phyloP scores from a whole-genome alignment of 805 yeast species.

The Schizosaccharomyces cryophilus region DNA sequence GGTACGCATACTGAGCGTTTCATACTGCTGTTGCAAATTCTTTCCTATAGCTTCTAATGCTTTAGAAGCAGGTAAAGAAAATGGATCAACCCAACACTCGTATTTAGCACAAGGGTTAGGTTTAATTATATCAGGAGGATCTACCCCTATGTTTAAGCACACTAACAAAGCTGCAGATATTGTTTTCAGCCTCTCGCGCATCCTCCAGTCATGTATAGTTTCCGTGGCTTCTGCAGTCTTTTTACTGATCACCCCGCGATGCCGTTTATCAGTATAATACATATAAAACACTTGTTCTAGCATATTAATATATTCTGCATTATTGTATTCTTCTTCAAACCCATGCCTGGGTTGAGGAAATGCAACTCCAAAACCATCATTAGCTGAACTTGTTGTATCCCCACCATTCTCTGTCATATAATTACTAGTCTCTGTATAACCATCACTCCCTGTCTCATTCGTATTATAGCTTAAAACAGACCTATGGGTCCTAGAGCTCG shows the following conservation, averaged over 20 bases:
- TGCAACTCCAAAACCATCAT: not conserved
- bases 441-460: not conserved
- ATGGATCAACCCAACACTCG: conserved; percentile 88
- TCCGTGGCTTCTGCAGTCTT: conserved; percentile 32
- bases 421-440: not conserved
- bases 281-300: conserved; percentile 43
- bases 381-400: not conserved
- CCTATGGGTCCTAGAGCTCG: not conserved
- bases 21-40: conserved; percentile 66
- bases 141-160: conserved; percentile 81
- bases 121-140: conserved; percentile 85
- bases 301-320: conserved; percentile 23
- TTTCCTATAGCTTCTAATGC: conserved; percentile 84
- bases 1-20: conserved; percentile 63
- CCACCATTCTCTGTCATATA: not conserved
- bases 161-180: conserved; percentile 78
- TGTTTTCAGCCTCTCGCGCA: conserved; percentile 76
- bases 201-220: conserved; percentile 64
- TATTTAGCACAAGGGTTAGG: conserved; percentile 78
- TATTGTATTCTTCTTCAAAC: conserved; percentile 30
- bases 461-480: not conserved
- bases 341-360: conserved; percentile 23
- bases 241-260: conserved; percentile 56
- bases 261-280: conserved; percentile 79
- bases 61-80: conserved; percentile 55